phyloP scores from a whole-genome alignment of 2,329 filamentous ascomycete species.

The Talaromyces piceae region DNA sequence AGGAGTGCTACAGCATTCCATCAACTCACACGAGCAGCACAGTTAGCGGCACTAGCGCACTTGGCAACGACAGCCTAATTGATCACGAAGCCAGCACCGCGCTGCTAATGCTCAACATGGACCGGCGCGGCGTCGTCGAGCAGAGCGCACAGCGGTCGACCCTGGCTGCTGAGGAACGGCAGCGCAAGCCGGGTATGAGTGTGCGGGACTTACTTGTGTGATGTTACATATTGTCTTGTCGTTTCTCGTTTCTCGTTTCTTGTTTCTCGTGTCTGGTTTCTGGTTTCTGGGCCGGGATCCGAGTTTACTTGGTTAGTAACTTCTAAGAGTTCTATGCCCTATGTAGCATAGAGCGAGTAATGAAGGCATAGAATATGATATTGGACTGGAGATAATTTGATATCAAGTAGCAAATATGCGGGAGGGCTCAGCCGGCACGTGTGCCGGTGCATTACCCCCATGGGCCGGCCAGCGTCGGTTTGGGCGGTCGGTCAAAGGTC shows the following conservation, averaged over 20 bases:
- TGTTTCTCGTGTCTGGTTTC: neutral
- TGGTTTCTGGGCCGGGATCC: too few relatives aligned
- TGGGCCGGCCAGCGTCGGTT: too few relatives aligned
- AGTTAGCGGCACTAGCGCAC: slow-evolving; percentile 13
- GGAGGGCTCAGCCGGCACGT: too few relatives aligned
- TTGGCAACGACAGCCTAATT: slow-evolving; percentile 42
- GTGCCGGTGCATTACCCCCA: too few relatives aligned
- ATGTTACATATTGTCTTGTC: neutral
- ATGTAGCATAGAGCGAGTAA: too few relatives aligned
- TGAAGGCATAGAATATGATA: too few relatives aligned
- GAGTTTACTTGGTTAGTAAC: too few relatives aligned
- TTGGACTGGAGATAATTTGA: too few relatives aligned
- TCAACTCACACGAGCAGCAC: slow-evolving; percentile 19
- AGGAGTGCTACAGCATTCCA: slow-evolving; percentile 30
- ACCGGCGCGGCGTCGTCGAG: slow-evolving; percentile 49
- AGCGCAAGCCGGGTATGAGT: slow-evolving; percentile 44
- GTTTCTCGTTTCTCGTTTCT: neutral
- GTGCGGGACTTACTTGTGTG: slow-evolving; percentile 48
- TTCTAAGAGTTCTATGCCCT: too few relatives aligned
- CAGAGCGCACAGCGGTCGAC: neutral
- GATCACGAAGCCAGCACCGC: slow-evolving; percentile 81
- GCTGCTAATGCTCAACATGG: slow-evolving; percentile 77
- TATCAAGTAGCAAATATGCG: too few relatives aligned
- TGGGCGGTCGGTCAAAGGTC: too few relatives aligned
- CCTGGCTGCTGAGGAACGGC: slow-evolving; percentile 13